Conservation (phyloP, 257 asterid genomes). For the Fraxinus pennsylvanica region DNA sequence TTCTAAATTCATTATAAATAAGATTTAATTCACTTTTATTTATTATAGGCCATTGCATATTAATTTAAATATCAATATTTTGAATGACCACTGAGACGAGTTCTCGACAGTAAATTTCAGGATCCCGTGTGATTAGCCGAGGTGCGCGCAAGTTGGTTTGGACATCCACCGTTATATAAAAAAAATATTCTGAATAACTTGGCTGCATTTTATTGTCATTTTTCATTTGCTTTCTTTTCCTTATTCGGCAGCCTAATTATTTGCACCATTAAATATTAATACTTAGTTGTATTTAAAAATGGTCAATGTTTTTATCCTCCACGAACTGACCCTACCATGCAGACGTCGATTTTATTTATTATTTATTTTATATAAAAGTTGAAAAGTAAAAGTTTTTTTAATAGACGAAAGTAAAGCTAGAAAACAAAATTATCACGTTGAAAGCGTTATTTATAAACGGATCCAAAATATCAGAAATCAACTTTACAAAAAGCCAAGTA, state of each 20-base stretch:
- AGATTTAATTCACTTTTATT: no score
- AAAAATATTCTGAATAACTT: not conserved
- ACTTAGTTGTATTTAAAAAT: not conserved
- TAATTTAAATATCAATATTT: no score
- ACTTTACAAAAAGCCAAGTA: not conserved
- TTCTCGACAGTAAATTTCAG: no score
- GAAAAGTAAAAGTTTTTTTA: no score
- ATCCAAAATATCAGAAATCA: not conserved
- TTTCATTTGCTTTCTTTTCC: not conserved
- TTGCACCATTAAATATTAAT: not conserved
- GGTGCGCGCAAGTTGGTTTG: no score
- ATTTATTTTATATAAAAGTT: no score
- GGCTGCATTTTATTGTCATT: not conserved
- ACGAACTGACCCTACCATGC: not conserved
- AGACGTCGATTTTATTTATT: no score
- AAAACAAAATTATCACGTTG: not conserved
- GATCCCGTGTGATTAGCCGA: no score
- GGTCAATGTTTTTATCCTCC: not conserved
- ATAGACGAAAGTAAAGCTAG: not conserved
- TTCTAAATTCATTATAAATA: no score
- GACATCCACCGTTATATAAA: no score
- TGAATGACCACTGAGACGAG: no score
- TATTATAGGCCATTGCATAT: no score
- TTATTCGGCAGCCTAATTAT: not conserved
- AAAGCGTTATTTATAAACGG: not conserved